Evolutionary conservation across 805 yeast genomes (phyloP).

Genomic region (Starmera dryadoides): DNA sequence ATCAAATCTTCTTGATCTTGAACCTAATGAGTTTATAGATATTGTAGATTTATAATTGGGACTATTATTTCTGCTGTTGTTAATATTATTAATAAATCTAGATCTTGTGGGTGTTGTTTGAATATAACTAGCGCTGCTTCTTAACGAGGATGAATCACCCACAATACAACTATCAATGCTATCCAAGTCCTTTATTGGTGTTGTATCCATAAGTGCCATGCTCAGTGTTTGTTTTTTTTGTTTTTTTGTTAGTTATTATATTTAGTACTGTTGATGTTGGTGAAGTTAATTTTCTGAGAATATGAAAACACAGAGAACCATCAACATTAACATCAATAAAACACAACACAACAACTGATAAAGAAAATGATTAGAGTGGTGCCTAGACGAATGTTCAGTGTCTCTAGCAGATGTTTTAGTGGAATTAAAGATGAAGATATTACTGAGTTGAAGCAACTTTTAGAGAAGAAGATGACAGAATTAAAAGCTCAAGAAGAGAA

Average conservation of each 20-base stretch:
- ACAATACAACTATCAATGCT: not conserved
- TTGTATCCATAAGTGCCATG: not conserved
- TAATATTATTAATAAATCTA: not conserved
- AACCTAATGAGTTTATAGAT: slow-evolving; percentile 8
- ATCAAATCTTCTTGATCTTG: slow-evolving; percentile 9
- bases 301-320: no score
- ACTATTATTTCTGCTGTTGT: not conserved
- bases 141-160: not conserved
- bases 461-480: slow-evolving; percentile 1
- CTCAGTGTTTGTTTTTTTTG: not conserved
- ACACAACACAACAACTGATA: no score
- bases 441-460: not conserved
- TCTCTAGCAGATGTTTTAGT: not conserved
- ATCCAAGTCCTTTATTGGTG: not conserved
- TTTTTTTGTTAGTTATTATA: not conserved
- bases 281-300: not conserved
- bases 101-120: not conserved
- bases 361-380: no score
- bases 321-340: no score
- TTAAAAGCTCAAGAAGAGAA: slow-evolving; percentile 5
- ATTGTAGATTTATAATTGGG: slow-evolving; percentile 9
- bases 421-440: not conserved
- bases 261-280: not conserved
- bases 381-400: not conserved
- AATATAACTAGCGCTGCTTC: slow-evolving; percentile 1